These are phyloP conservation scores for Lasiosphaeria ovina DNA, from an alignment of 495 filamentous ascomycete species.

Conservation along the genomic window DNA sequence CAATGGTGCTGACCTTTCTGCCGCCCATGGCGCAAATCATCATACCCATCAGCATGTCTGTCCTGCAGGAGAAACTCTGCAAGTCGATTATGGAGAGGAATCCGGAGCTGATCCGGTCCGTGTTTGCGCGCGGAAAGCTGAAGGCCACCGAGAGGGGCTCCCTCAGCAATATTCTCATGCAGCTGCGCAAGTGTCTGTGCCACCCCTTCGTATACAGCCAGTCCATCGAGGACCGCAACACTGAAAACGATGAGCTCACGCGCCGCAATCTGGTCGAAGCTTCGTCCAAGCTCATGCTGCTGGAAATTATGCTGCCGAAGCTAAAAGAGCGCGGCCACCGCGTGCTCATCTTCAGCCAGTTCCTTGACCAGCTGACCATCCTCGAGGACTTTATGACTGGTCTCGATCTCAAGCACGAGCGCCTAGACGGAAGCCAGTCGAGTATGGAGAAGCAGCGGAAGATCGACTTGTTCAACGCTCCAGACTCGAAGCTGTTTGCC, in stretches of 20 bases:
- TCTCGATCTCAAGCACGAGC: slow-evolving; percentile 65
- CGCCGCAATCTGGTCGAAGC: slow-evolving; percentile 86
- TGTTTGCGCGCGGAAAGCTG: slow-evolving; percentile 65
- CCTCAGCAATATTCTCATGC: slow-evolving; percentile 91
- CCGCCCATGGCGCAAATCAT: slow-evolving; percentile 94
- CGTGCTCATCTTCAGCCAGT: slow-evolving; percentile 95
- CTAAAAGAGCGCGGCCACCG: slow-evolving; percentile 84
- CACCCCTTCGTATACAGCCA: slow-evolving; percentile 93
- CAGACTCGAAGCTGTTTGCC: slow-evolving; percentile 75
- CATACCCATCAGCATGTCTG: slow-evolving; percentile 86
- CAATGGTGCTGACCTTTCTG: slow-evolving; percentile 81
- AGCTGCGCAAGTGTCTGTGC: slow-evolving; percentile 89
- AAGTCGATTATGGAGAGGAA: slow-evolving; percentile 91
- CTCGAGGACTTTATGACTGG: slow-evolving; percentile 86
- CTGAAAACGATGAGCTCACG: slow-evolving; percentile 44
- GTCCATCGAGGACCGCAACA: slow-evolving; percentile 77
- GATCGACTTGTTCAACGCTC: slow-evolving; percentile 91
- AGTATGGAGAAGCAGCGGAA: slow-evolving; percentile 85
- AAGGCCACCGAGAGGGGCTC: slow-evolving; percentile 70
- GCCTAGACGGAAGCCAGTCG: slow-evolving; percentile 80
- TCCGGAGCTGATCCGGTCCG: slow-evolving; percentile 79
- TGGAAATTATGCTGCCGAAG: slow-evolving; percentile 89
- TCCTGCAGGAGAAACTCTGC: slow-evolving; percentile 90
- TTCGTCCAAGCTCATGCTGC: slow-evolving; percentile 80
- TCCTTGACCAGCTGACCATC: slow-evolving; percentile 82